These are phyloP conservation scores for Cystobasidiaceae sp. DNA, from an alignment of 1,284 basidiomycete genomes.

Conservation along the genomic window DNA sequence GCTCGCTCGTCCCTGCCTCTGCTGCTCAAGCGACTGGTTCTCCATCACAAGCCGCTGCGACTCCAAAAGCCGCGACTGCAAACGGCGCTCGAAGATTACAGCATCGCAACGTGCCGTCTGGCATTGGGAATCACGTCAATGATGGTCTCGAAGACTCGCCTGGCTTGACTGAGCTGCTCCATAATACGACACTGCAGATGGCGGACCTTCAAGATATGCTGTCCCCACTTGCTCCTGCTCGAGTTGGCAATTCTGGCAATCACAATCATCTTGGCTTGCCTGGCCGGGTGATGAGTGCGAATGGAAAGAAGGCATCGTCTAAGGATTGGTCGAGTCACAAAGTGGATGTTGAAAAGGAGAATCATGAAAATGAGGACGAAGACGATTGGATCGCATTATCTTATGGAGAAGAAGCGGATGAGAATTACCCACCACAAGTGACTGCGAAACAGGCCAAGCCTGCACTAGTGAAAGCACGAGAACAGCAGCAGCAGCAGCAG, in stretches of 20 bases:
- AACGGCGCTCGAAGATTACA: background rate
- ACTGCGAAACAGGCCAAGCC: background rate
- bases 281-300: too few relatives aligned
- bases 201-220: constrained; percentile 24
- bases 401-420: too few relatives aligned
- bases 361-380: too few relatives aligned
- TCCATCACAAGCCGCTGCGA: background rate
- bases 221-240: constrained; percentile 1
- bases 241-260: background rate
- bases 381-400: too few relatives aligned
- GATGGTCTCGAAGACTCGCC: constrained; percentile 21
- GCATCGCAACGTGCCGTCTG: background rate
- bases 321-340: too few relatives aligned
- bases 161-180: constrained; percentile 16
- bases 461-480: background rate
- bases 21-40: background rate
- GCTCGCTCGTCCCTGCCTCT: background rate
- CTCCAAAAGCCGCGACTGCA: too few relatives aligned
- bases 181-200: constrained; percentile 27
- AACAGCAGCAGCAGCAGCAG: background rate
- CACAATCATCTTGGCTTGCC: background rate
- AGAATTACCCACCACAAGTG: background rate
- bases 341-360: too few relatives aligned
- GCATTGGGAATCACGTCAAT: too few relatives aligned
- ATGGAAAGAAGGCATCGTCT: too few relatives aligned